These are phyloP conservation scores for Cladophialophora bantiana DNA, from an alignment of 2,329 filamentous ascomycete genomes.

Conservation along the genomic window DNA sequence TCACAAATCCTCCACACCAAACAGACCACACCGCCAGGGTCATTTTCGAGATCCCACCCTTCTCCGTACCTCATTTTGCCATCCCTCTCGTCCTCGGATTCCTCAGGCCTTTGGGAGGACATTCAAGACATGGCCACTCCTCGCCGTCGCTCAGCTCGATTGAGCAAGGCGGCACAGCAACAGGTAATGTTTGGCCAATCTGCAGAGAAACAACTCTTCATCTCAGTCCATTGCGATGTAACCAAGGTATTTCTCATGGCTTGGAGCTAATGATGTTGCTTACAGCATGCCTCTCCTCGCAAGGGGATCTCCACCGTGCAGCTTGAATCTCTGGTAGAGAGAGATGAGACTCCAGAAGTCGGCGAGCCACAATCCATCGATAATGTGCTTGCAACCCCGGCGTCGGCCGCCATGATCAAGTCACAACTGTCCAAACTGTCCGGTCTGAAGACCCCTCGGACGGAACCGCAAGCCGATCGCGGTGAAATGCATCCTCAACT, in stretches of 20 bases:
- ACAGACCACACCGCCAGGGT: slow-evolving; percentile 4
- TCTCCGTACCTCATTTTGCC: background rate
- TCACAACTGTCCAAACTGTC: slow-evolving; percentile 47
- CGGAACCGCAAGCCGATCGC: slow-evolving; percentile 71
- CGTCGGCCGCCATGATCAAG: slow-evolving; percentile 43
- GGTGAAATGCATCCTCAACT: slow-evolving; percentile 93
- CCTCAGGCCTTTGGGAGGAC: background rate
- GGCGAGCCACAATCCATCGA: slow-evolving; percentile 43
- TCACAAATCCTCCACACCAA: slow-evolving; percentile 10
- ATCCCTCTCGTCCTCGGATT: background rate
- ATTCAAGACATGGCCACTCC: slow-evolving; percentile 31
- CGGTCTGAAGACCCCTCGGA: slow-evolving; percentile 65
- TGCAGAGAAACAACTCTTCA: background rate
- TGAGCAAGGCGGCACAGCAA: slow-evolving; percentile 36
- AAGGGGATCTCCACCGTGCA: slow-evolving; percentile 42
- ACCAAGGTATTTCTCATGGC: slow-evolving; percentile 1
- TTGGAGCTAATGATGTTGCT: slow-evolving; percentile 25
- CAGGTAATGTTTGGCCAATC: slow-evolving; percentile 33
- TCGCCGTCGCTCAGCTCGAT: slow-evolving; percentile 38
- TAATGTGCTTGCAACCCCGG: slow-evolving; percentile 44
- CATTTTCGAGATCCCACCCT: background rate
- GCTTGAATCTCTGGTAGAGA: slow-evolving; percentile 56
- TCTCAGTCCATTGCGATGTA: slow-evolving; percentile 3
- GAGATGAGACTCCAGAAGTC: slow-evolving; percentile 52
- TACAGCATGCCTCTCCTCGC: slow-evolving; percentile 33